Percentiles rank a stretch among this genome's conserved stretches.
Evolutionary conservation across 2,329 filamentous ascomycete species (phyloP).

Genomic region (Talaromyces albobiverticillius): DNA sequence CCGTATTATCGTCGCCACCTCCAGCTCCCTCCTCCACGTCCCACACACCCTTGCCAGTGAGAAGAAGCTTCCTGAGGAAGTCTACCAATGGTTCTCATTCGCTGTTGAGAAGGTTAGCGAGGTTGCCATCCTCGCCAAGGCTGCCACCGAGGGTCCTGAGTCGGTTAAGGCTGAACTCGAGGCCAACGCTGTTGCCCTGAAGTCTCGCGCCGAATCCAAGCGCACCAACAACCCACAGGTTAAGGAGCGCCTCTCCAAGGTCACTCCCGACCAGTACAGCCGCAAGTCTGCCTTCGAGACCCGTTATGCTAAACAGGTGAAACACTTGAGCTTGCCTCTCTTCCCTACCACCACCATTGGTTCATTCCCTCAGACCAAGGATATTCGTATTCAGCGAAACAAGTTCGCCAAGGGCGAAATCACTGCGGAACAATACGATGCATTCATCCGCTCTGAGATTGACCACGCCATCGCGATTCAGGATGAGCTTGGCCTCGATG

Average conservation of each 20-base stretch:
- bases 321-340: slow-evolving; percentile 86
- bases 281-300: slow-evolving; percentile 84
- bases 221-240: slow-evolving; percentile 96
- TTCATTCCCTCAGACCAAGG: slow-evolving; percentile 98
- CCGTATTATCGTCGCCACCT: slow-evolving; percentile 93
- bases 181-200: slow-evolving; percentile 92
- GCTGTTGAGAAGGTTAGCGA: slow-evolving; percentile 91
- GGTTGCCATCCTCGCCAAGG: slow-evolving; percentile 92
- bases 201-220: slow-evolving; percentile 85
- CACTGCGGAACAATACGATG: slow-evolving; percentile 86
- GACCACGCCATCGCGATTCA: slow-evolving; percentile 92
- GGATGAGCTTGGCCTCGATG: slow-evolving; percentile 95
- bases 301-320: slow-evolving; percentile 85
- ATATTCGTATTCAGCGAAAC: slow-evolving; percentile 94
- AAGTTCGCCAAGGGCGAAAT: slow-evolving; percentile 99
- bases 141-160: slow-evolving; percentile 87
- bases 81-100: slow-evolving; percentile 98
- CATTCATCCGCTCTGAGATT: slow-evolving; percentile 99
- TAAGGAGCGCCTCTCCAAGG: slow-evolving; percentile 91
- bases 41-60: slow-evolving; percentile 97
- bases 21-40: slow-evolving; percentile 95
- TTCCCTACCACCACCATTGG: slow-evolving; percentile 99
- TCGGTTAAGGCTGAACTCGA: slow-evolving; percentile 84
- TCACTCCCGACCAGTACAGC: slow-evolving; percentile 82
- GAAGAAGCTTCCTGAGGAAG: slow-evolving; percentile 94